These are phyloP conservation scores for Cadophora gregata DNA, from an alignment of 2,329 filamentous ascomycete species.

Conservation along the genomic window DNA sequence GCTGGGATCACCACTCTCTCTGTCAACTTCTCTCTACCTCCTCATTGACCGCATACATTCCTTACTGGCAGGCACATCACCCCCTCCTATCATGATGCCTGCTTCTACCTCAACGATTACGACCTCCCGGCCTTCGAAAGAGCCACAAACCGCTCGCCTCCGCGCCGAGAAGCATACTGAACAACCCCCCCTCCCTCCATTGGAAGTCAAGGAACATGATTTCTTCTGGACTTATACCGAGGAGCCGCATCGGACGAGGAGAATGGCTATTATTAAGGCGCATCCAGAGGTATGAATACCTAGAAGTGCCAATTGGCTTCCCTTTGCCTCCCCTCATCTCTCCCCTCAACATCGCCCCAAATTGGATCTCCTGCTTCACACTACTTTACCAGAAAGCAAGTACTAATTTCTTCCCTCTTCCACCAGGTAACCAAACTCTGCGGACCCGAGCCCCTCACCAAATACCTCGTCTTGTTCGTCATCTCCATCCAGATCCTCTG, in stretches of 20 bases:
- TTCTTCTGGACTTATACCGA: constrained; percentile 99
- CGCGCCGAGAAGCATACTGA: constrained; percentile 23
- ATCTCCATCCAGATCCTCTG: constrained; percentile 81
- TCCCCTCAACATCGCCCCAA: neutral
- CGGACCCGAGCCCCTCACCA: constrained; percentile 92
- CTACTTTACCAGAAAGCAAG: neutral
- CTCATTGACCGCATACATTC: constrained; percentile 8
- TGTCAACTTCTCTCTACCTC: neutral
- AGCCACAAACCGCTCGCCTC: constrained; percentile 22
- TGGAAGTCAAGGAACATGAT: constrained; percentile 44
- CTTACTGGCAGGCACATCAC: constrained; percentile 24
- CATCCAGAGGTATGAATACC: constrained; percentile 80
- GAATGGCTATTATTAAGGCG: constrained; percentile 95
- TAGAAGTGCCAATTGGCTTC: neutral
- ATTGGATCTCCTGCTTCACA: neutral
- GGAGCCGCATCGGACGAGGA: constrained; percentile 90
- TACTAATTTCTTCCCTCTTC: constrained; percentile 15
- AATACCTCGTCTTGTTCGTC: constrained; percentile 86
- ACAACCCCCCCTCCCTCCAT: constrained; percentile 26
- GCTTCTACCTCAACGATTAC: constrained; percentile 35
- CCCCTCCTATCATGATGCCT: constrained; percentile 31
- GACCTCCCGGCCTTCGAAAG: constrained; percentile 28
- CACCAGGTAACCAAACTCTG: constrained; percentile 91
- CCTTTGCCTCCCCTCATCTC: neutral
- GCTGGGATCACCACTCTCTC: neutral